A percentile compares a stretch with the other conserved stretches of the same genome.
phyloP scores from a whole-genome alignment of 257 asterid genomes.

The Orobanche coerulescens region DNA sequence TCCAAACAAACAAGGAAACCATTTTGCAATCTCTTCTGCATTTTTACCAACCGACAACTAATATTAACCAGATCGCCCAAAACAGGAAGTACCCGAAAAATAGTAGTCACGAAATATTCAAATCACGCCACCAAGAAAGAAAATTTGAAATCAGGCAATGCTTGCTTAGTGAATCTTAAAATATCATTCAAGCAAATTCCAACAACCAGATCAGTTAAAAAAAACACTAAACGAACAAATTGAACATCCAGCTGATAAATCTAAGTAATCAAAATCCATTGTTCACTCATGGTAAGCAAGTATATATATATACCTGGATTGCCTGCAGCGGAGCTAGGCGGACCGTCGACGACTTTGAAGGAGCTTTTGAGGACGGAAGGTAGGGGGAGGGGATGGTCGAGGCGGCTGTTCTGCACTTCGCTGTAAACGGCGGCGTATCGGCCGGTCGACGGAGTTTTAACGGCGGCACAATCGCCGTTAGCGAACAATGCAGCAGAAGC shows the following conservation, averaged over 20 bases:
- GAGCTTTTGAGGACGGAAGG: slow-evolving; percentile 70
- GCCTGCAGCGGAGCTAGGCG: slow-evolving; percentile 94
- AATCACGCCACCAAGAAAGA: slow-evolving; percentile 5
- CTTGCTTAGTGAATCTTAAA: not conserved
- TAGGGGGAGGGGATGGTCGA: slow-evolving; percentile 72
- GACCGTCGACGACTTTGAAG: slow-evolving; percentile 74
- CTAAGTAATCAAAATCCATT: not conserved
- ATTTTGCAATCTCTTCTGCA: slow-evolving; percentile 87
- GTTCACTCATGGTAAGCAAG: no score
- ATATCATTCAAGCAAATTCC: slow-evolving; percentile 7
- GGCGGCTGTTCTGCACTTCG: slow-evolving; percentile 89
- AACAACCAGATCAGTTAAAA: slow-evolving; percentile 24
- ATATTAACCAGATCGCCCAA: not conserved
- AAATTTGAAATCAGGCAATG: not conserved
- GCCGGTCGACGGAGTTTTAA: slow-evolving; percentile 30
- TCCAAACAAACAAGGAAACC: slow-evolving; percentile 76
- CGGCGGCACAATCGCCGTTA: slow-evolving; percentile 34
- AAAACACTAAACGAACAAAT: not conserved
- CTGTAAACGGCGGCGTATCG: slow-evolving; percentile 65
- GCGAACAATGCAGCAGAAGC: slow-evolving; percentile 32
- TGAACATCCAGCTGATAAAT: not conserved
- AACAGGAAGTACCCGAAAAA: slow-evolving; percentile 6
- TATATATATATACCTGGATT: slow-evolving; percentile 85
- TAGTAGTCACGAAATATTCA: not conserved
- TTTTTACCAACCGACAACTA: slow-evolving; percentile 8